A percentile compares a stretch with the other conserved stretches of the same genome.
Conservation (phyloP, 805 yeast genomes). For the Torulaspora quercuum region DNA sequence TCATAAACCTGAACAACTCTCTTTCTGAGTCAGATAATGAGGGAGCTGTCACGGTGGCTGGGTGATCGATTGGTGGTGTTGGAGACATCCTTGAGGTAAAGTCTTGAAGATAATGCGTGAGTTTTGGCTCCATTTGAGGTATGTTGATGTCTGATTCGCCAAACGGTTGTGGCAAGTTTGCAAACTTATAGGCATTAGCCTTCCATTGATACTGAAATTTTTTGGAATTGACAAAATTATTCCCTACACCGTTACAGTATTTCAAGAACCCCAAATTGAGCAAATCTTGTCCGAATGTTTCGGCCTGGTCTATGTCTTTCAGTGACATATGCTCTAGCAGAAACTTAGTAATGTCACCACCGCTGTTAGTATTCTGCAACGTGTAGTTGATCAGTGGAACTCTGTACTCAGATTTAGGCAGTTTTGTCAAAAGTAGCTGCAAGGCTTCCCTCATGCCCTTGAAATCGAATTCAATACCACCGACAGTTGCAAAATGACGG, state of each 20-base stretch:
- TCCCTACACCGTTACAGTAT: conserved; percentile 54
- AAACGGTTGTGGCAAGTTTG: conserved; percentile 36
- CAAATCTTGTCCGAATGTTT: conserved; percentile 69
- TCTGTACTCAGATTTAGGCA: conserved; percentile 53
- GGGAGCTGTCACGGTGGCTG: conserved; percentile 19
- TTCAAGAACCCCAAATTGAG: conserved; percentile 57
- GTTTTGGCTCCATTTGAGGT: conserved; percentile 15
- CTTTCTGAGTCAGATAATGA: conserved; percentile 37
- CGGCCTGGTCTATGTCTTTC: conserved; percentile 54
- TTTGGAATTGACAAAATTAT: conserved; percentile 71
- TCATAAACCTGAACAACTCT: conserved; percentile 47
- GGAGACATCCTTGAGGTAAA: conserved; percentile 17
- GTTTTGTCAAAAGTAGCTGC: conserved; percentile 42
- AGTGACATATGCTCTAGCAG: conserved; percentile 30
- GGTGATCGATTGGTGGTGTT: conserved; percentile 2
- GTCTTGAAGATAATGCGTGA: conserved; percentile 18
- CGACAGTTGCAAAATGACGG: conserved; percentile 31
- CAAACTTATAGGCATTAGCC: conserved; percentile 57
- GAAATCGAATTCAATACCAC: conserved; percentile 35
- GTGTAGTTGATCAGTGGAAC: conserved; percentile 53
- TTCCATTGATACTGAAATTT: conserved; percentile 81
- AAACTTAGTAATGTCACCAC: conserved; percentile 35
- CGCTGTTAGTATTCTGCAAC: conserved; percentile 34
- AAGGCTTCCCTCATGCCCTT: conserved; percentile 41
- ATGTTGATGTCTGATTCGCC: conserved; percentile 12